Conservation (phyloP, 2,329 filamentous ascomycete genomes). For the Metarhizium rileyi region DNA sequence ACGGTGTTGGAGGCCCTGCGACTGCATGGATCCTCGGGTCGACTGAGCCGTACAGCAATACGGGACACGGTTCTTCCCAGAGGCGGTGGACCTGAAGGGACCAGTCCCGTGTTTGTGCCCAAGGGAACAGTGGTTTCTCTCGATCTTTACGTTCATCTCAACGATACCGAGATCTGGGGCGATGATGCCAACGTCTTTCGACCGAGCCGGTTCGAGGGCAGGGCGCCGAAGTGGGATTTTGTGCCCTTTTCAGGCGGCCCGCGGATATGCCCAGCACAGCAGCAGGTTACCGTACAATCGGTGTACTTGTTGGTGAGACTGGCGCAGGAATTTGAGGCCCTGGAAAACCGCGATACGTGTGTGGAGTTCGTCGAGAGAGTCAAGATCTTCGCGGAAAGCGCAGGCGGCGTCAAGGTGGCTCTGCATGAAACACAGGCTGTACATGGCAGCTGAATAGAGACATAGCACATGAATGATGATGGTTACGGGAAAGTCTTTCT, state of each 20-base stretch:
- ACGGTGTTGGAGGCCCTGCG: conserved; percentile 3
- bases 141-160: conserved; percentile 3
- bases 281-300: conserved; percentile 5
- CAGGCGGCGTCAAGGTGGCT: conserved; percentile 5
- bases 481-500: no score
- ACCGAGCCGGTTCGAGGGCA: conserved; percentile 6
- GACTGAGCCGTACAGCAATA: conserved; percentile 3
- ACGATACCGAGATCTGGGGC: conserved; percentile 4
- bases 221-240: conserved; percentile 4
- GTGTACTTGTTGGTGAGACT: conserved; percentile 6
- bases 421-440: neutral
- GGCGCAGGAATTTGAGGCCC: conserved; percentile 1
- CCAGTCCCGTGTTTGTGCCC: conserved; percentile 1
- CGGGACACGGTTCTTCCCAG: conserved; percentile 4
- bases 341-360: conserved; percentile 6
- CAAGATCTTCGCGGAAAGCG: conserved; percentile 7
- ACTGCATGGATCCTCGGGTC: conserved; percentile 6
- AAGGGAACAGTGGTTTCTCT: conserved; percentile 3
- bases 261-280: conserved; percentile 7
- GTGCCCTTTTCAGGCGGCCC: conserved; percentile 7
- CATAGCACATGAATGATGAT: no score
- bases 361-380: conserved; percentile 2
- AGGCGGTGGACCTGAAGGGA: conserved; percentile 1
- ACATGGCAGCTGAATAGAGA: neutral
- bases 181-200: conserved; percentile 1